Evolutionary conservation across 1,139 yeast species (phyloP).

Genomic region (Magnusiomyces clavatus): DNA sequence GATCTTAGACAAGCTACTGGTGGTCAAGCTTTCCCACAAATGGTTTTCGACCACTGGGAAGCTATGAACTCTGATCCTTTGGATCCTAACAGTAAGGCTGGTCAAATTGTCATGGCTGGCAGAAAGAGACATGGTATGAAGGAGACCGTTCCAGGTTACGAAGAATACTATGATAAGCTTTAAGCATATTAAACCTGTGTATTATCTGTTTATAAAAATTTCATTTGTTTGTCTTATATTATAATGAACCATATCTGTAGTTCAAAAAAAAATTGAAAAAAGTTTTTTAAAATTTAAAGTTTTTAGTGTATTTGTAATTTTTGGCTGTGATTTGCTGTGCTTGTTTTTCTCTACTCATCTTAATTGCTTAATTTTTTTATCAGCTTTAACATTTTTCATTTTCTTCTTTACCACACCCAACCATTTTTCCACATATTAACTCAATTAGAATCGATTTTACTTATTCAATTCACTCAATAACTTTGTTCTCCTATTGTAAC

Average conservation of each 20-base stretch:
- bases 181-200: slow-evolving; percentile 37
- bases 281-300: neutral
- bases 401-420: too few relatives aligned
- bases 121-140: slow-evolving; percentile 98
- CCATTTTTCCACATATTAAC: too few relatives aligned
- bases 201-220: slow-evolving; percentile 4
- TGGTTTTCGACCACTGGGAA: slow-evolving; percentile 99
- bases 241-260: too few relatives aligned
- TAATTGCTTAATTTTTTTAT: neutral
- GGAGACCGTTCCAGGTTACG: slow-evolving; percentile 97
- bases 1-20: slow-evolving; percentile 99
- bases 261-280: neutral
- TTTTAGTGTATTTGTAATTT: too few relatives aligned
- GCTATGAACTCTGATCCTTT: slow-evolving; percentile 85
- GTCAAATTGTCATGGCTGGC: slow-evolving; percentile 80
- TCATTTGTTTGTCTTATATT: neutral
- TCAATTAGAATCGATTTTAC: too few relatives aligned
- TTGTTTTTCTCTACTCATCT: neutral
- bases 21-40: slow-evolving; percentile 99
- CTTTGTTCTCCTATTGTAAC: too few relatives aligned
- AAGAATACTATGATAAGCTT: slow-evolving; percentile 98
- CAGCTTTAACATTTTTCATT: too few relatives aligned
- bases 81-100: slow-evolving; percentile 90
- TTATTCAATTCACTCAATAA: too few relatives aligned
- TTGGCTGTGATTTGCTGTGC: neutral